Percentiles rank a stretch among this genome's conserved stretches.
These are phyloP conservation scores for Punctularia strigosozonata DNA, from an alignment of 768 basidiomycete genomes.

Conservation along the genomic window DNA sequence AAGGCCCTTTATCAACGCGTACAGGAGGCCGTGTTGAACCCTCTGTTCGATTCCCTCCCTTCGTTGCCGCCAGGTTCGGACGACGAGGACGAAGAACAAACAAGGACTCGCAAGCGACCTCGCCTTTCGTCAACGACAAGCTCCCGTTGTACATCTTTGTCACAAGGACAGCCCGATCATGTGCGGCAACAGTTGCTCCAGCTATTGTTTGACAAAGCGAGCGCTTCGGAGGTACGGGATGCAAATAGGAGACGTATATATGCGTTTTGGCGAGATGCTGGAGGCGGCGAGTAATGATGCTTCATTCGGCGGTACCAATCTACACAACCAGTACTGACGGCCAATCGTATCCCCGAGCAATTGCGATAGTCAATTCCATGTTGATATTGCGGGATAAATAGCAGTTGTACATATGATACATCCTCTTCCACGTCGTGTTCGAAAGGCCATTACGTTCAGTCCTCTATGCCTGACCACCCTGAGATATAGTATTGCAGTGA, in stretches of 20 bases:
- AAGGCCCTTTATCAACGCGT: conserved; percentile 64
- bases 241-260: conserved; percentile 78
- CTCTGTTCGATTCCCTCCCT: conserved; percentile 48
- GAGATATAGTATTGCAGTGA: no score
- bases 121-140: conserved; percentile 29
- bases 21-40: conserved; percentile 53
- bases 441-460: no score
- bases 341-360: no score
- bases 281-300: no score
- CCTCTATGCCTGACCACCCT: no score
- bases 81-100: conserved; percentile 24
- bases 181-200: conserved; percentile 45
- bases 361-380: no score
- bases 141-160: conserved; percentile 32
- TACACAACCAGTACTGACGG: no score
- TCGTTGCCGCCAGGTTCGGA: conserved; percentile 19
- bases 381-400: no score
- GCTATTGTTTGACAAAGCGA: conserved; percentile 62
- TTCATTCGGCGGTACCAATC: no score
- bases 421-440: no score
- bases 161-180: conserved; percentile 29
- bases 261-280: conserved; percentile 50
- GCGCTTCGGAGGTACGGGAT: conserved; percentile 62
- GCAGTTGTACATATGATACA: no score
- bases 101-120: conserved; percentile 31